These are phyloP conservation scores for Balansia obtecta DNA, from an alignment of 2,329 filamentous ascomycete genomes.

Conservation along the genomic window DNA sequence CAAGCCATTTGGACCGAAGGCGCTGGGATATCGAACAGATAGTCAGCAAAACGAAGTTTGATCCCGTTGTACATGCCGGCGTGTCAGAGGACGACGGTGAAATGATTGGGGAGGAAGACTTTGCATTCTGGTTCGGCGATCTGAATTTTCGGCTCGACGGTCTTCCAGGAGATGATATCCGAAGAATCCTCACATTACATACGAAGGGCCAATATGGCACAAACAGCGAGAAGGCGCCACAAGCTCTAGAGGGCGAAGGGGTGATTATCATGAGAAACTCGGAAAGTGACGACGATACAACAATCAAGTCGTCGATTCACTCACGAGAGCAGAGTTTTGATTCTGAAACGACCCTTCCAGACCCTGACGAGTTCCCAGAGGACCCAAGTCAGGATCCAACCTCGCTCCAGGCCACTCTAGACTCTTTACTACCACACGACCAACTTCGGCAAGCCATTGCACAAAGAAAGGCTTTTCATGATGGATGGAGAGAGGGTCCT, in stretches of 20 bases:
- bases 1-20: constrained; percentile 63
- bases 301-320: constrained; percentile 20
- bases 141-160: constrained; percentile 87
- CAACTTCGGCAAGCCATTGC: constrained; percentile 67
- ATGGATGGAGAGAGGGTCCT: constrained; percentile 82
- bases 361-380: constrained; percentile 53
- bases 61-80: constrained; percentile 54
- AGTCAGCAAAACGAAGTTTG: constrained; percentile 61
- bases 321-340: constrained; percentile 25
- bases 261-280: constrained; percentile 34
- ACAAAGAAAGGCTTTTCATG: constrained; percentile 68
- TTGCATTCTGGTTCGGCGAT: constrained; percentile 93
- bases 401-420: constrained; percentile 77
- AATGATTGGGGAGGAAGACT: constrained; percentile 78
- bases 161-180: constrained; percentile 81
- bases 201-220: constrained; percentile 64
- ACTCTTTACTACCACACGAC: constrained; percentile 80
- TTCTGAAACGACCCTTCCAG: constrained; percentile 34
- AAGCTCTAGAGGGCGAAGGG: constrained; percentile 31
- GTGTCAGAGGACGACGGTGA: constrained; percentile 53
- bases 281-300: constrained; percentile 35
- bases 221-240: constrained; percentile 25
- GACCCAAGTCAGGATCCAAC: constrained; percentile 67
- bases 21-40: constrained; percentile 88
- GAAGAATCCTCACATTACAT: constrained; percentile 71